Percentiles rank a stretch among this genome's conserved stretches.
Conservation (phyloP, 1,139 yeast species). For the Arxiozyma slooffiae region DNA sequence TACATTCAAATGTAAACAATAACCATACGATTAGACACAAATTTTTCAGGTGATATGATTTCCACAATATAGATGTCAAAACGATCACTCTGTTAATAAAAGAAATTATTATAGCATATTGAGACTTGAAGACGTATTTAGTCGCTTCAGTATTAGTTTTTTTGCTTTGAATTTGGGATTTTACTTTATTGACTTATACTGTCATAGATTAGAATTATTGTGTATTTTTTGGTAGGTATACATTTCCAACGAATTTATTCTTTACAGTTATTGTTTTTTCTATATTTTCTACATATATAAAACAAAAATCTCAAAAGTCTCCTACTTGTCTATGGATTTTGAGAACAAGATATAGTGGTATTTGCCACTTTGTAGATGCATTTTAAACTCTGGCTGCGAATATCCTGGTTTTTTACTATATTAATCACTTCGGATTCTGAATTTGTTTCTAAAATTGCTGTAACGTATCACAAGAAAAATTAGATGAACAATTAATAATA, state of each 20-base stretch:
- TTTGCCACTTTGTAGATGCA: conserved; percentile 58
- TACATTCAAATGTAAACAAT: conserved; percentile 17
- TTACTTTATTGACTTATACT: conserved; percentile 67
- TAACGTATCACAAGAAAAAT: conserved; percentile 48
- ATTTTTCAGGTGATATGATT: conserved; percentile 74
- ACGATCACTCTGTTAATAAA: conserved; percentile 76
- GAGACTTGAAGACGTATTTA: conserved; percentile 71
- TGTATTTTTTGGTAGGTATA: conserved; percentile 61
- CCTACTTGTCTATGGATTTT: conserved; percentile 70
- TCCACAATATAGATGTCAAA: conserved; percentile 56
- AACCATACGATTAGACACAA: conserved; percentile 77
- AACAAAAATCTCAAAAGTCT: conserved; percentile 62
- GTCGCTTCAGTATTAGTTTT: conserved; percentile 85
- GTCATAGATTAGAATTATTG: conserved; percentile 75
- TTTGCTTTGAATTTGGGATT: conserved; percentile 92
- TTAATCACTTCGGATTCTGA: conserved; percentile 80
- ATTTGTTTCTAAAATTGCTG: conserved; percentile 64
- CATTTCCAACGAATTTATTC: conserved; percentile 67
- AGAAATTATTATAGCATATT: conserved; percentile 81
- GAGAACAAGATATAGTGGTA: conserved; percentile 56
- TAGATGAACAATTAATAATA: conserved; percentile 33
- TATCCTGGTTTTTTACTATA: conserved; percentile 79
- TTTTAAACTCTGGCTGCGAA: conserved; percentile 82
- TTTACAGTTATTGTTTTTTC: conserved; percentile 65
- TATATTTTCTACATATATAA: conserved; percentile 63